These are phyloP conservation scores for Pterulicium gracile DNA, from an alignment of 1,284 basidiomycete species.

Conservation along the genomic window DNA sequence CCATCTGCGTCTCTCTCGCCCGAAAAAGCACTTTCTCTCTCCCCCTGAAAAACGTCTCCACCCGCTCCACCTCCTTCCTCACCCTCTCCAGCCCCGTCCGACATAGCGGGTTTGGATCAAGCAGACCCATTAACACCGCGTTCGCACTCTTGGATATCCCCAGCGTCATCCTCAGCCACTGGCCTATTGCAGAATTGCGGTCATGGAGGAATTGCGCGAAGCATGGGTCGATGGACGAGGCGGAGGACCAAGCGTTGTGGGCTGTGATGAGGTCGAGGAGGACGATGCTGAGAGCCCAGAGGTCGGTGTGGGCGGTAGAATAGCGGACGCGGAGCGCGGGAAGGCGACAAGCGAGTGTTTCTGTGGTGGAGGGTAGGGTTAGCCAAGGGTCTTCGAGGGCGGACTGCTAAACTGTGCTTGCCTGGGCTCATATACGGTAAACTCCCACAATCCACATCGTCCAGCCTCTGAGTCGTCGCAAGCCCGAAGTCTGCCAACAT, in stretches of 20 bases:
- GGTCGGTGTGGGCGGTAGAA: conserved; percentile 25
- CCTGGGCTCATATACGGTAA: conserved; percentile 66
- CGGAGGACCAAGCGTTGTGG: conserved; percentile 68
- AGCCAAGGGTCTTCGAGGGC: no score
- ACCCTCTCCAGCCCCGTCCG: not conserved
- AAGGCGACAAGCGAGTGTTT: not conserved
- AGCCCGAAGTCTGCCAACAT: conserved; percentile 70
- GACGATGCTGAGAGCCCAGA: conserved; percentile 70
- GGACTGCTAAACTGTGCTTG: conserved; percentile 23
- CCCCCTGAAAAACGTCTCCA: not conserved
- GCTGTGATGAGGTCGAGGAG: conserved; percentile 68
- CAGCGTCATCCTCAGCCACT: conserved; percentile 26
- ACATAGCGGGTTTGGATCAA: not conserved
- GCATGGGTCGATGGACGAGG: conserved; percentile 31
- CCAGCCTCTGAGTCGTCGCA: conserved; percentile 54
- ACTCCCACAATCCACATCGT: conserved; percentile 59
- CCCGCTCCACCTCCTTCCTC: not conserved
- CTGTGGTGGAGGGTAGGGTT: no score
- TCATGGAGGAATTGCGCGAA: conserved; percentile 28
- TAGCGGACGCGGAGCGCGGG: not conserved
- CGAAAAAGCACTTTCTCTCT: not conserved
- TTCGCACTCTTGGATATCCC: conserved; percentile 16
- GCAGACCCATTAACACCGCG: not conserved
- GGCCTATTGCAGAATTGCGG: no score
- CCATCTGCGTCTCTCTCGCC: no score